Conservation (phyloP, 2,329 filamentous ascomycete species). For the Stemphylium lycopersici region DNA sequence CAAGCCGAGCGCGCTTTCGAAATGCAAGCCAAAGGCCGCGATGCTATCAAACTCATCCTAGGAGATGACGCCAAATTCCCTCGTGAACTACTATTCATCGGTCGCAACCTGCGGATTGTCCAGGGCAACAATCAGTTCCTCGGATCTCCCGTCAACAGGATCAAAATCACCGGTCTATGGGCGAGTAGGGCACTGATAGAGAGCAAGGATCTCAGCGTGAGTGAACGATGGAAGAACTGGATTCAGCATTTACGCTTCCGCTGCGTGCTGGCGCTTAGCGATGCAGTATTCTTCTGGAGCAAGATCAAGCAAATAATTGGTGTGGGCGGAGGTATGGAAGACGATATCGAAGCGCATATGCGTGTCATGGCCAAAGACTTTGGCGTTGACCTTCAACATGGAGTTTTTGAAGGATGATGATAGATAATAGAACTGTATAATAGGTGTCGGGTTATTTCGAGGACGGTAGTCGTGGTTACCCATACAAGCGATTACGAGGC, state of each 20-base stretch:
- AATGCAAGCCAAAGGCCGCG: slow-evolving; percentile 75
- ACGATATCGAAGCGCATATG: slow-evolving; percentile 90
- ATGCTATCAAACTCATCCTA: slow-evolving; percentile 78
- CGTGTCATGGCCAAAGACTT: slow-evolving; percentile 86
- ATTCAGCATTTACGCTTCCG: slow-evolving; percentile 84
- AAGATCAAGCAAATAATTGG: slow-evolving; percentile 79
- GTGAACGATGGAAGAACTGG: slow-evolving; percentile 70
- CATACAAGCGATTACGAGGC: no score
- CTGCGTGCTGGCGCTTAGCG: slow-evolving; percentile 74
- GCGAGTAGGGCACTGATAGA: slow-evolving; percentile 83
- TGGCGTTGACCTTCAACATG: slow-evolving; percentile 87
- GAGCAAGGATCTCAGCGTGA: slow-evolving; percentile 67
- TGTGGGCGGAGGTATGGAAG: slow-evolving; percentile 85
- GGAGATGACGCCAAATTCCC: slow-evolving; percentile 88
- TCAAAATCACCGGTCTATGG: slow-evolving; percentile 94
- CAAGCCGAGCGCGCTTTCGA: slow-evolving; percentile 70
- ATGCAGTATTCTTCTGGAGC: slow-evolving; percentile 82
- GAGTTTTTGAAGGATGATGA: slow-evolving; percentile 79
- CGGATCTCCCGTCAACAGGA: slow-evolving; percentile 83
- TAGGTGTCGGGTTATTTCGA: background rate
- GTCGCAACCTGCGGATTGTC: slow-evolving; percentile 88
- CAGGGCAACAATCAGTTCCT: slow-evolving; percentile 93
- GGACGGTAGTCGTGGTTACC: no score
- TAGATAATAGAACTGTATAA: background rate
- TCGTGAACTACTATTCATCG: slow-evolving; percentile 89